Conservation (phyloP, 2,329 filamentous ascomycete genomes). For the Fusarium miscanthi region DNA sequence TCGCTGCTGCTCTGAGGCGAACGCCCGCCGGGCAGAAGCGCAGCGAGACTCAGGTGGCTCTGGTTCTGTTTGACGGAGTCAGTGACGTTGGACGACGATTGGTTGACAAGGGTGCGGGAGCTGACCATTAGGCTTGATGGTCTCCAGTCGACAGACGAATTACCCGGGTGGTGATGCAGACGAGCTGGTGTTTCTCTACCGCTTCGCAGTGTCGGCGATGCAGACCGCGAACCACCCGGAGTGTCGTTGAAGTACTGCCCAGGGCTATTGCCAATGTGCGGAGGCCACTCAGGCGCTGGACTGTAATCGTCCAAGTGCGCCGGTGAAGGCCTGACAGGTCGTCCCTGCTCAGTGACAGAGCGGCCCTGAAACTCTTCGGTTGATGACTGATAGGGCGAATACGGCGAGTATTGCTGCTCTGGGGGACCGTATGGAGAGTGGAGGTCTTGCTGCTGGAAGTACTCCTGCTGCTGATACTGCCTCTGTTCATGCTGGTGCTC, state of each 20-base stretch:
- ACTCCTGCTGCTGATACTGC: constrained; percentile 37
- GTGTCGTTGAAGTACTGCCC: constrained; percentile 42
- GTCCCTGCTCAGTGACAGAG: constrained; percentile 42
- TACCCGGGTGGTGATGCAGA: constrained; percentile 25
- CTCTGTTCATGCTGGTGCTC: constrained; percentile 44
- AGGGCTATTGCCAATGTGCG: constrained; percentile 33
- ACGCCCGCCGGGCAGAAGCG: constrained; percentile 49
- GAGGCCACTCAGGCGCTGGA: constrained; percentile 43
- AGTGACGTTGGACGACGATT: constrained; percentile 31
- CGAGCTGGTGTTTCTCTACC: constrained; percentile 41
- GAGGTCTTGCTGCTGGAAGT: constrained; percentile 34
- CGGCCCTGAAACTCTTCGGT: constrained; percentile 45
- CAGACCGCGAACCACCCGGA: constrained; percentile 42
- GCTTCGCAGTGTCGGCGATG: constrained; percentile 43
- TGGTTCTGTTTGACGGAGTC: constrained; percentile 51
- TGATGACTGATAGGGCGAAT: constrained; percentile 34
- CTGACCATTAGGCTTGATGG: constrained; percentile 46
- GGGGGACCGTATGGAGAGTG: constrained; percentile 40
- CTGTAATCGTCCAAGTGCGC: constrained; percentile 42
- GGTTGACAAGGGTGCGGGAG: constrained; percentile 25
- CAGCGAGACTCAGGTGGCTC: constrained; percentile 56
- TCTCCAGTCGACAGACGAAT: constrained; percentile 47
- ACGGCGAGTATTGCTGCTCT: constrained; percentile 25
- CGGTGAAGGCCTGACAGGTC: constrained; percentile 29
- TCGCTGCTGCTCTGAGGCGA: constrained; percentile 37